A percentile compares a stretch with the other conserved stretches of the same genome.
Evolutionary conservation across 495 filamentous ascomycete genomes (phyloP).

Genomic region (Penicillium lagena): DNA sequence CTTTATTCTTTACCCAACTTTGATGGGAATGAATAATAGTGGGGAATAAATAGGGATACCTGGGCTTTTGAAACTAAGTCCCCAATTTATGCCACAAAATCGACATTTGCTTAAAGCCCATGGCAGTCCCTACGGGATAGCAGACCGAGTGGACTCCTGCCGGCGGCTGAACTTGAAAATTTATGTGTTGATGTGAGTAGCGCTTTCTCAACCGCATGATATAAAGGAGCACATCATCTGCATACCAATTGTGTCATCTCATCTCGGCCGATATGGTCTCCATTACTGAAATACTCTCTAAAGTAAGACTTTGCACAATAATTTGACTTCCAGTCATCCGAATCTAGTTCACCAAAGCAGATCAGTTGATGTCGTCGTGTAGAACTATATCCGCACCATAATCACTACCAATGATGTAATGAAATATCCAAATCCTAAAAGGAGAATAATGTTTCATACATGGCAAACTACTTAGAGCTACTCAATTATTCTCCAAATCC

Average conservation of each 20-base stretch:
- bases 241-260: neutral
- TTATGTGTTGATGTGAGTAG: too few species aligned
- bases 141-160: too few species aligned
- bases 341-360: neutral
- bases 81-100: too few species aligned
- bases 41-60: too few species aligned
- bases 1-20: too few species aligned
- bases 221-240: slow-evolving; percentile 1
- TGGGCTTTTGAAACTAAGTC: too few species aligned
- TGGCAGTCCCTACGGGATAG: too few species aligned
- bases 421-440: neutral
- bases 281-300: neutral
- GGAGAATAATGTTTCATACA: neutral
- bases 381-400: neutral
- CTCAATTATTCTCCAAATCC: too few species aligned
- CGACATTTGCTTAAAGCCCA: too few species aligned
- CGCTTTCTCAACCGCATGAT: too few species aligned
- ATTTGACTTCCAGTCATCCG: neutral
- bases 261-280: neutral
- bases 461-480: neutral
- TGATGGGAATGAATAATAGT: too few species aligned
- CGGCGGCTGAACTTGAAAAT: too few species aligned
- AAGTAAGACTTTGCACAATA: neutral
- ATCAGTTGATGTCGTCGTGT: neutral
- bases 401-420: neutral